A percentile compares a stretch with the other conserved stretches of the same genome.
Evolutionary conservation across 2,329 filamentous ascomycete genomes (phyloP).

Genomic region (Epichloe festucae): DNA sequence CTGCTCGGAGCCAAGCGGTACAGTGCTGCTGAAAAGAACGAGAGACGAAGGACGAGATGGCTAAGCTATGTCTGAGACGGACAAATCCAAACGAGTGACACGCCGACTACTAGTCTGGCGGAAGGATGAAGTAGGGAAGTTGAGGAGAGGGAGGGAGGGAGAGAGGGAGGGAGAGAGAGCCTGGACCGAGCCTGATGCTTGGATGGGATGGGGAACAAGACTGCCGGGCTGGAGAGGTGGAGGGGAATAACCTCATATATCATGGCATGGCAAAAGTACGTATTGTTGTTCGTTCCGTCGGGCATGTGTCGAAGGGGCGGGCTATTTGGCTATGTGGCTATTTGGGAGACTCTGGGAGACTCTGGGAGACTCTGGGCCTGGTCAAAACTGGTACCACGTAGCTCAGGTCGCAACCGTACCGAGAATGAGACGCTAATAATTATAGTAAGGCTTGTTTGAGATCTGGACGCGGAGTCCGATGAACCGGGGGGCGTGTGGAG

Average conservation of each 20-base stretch:
- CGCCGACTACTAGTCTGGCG: conserved; percentile 2
- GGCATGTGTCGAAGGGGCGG: neutral
- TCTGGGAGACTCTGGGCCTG: too few relatives aligned
- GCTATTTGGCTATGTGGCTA: neutral
- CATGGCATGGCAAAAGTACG: neutral
- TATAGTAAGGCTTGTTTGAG: neutral
- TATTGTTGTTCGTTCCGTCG: neutral
- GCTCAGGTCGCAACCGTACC: neutral
- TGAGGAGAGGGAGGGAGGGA: neutral
- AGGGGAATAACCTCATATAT: conserved; percentile 1
- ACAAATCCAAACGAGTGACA: conserved; percentile 4
- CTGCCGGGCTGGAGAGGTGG: neutral
- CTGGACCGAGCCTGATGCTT: conserved; percentile 1
- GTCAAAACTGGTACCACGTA: neutral
- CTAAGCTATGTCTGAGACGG: neutral
- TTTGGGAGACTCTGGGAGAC: too few relatives aligned
- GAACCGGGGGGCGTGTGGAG: neutral
- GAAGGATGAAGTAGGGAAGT: neutral
- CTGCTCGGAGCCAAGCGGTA: neutral
- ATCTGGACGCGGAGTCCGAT: neutral
- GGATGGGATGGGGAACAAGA: neutral
- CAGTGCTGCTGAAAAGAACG: neutral
- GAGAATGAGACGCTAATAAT: neutral
- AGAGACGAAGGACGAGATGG: neutral
- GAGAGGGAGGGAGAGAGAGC: neutral